These are phyloP conservation scores for Lentinula guzmanii DNA, from an alignment of 768 basidiomycete genomes.

Conservation along the genomic window DNA sequence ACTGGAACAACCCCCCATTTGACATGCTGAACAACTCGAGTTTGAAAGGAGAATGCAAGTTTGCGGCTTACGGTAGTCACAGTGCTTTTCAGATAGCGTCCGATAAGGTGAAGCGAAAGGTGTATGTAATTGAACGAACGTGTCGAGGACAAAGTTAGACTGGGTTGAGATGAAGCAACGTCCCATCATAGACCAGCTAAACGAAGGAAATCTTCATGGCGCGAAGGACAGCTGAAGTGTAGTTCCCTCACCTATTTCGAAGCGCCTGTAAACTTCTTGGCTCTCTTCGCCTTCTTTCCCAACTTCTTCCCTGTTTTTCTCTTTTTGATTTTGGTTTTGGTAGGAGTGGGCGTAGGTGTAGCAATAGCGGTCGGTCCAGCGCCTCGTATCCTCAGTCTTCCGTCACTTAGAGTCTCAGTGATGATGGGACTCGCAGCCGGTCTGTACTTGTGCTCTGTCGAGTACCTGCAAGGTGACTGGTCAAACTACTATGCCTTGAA, in stretches of 20 bases:
- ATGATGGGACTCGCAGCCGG: slow-evolving; percentile 83
- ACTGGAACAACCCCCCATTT: too few species aligned
- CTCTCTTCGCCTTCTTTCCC: slow-evolving; percentile 14
- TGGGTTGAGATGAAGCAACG: too few species aligned
- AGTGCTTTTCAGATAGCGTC: too few species aligned
- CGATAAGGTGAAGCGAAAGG: too few species aligned
- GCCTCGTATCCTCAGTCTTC: slow-evolving; percentile 63
- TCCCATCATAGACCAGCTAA: too few species aligned
- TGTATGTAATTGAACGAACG: too few species aligned
- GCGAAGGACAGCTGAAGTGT: too few species aligned
- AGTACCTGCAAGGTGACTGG: slow-evolving; percentile 48
- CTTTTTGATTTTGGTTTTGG: slow-evolving; percentile 11
- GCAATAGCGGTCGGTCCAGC: slow-evolving; percentile 39
- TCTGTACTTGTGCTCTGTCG: slow-evolving; percentile 73
- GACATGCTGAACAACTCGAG: too few species aligned
- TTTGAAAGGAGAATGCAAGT: too few species aligned
- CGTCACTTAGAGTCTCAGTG: slow-evolving; percentile 71
- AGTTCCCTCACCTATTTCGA: neutral
- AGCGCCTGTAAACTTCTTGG: slow-evolving; percentile 14
- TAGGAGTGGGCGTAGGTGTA: slow-evolving; percentile 13
- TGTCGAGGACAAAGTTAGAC: too few species aligned
- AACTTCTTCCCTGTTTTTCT: slow-evolving; percentile 15
- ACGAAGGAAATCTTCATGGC: too few species aligned
- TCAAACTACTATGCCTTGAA: neutral
- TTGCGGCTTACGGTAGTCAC: too few species aligned